Conservation (phyloP, 495 filamentous ascomycete genomes). For the Clohesyomyces aquaticus region DNA sequence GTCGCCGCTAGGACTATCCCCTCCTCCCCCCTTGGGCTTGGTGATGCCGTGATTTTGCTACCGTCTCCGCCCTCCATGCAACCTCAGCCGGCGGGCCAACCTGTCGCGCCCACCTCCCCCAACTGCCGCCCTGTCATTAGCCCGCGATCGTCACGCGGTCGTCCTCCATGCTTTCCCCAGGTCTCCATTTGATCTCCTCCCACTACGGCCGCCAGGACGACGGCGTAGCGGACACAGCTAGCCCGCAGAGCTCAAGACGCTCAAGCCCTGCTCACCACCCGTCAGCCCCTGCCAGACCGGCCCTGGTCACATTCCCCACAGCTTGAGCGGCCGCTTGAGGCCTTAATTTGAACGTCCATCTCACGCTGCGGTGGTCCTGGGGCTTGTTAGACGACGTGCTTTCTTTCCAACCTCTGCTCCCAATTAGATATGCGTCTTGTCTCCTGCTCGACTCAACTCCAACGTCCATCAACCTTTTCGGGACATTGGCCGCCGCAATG, state of each 20-base stretch:
- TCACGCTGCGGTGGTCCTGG: slow-evolving; percentile 24
- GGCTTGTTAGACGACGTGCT: slow-evolving; percentile 3
- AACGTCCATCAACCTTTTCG: slow-evolving; percentile 24
- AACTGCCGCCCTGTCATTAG: slow-evolving; percentile 12
- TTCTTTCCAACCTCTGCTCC: background rate
- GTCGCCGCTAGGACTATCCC: slow-evolving; percentile 1
- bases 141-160: slow-evolving; percentile 22
- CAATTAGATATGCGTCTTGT: slow-evolving; percentile 34
- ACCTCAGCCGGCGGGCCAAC: background rate
- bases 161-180: background rate
- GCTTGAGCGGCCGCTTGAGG: slow-evolving; percentile 34
- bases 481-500: slow-evolving; percentile 50
- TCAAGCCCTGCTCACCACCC: slow-evolving; percentile 25
- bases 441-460: slow-evolving; percentile 7
- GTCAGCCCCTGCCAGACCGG: too few species aligned
- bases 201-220: background rate
- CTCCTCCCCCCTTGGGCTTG: background rate
- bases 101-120: background rate
- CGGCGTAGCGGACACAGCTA: slow-evolving; percentile 23
- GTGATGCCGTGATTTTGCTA: background rate
- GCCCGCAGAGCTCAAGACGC: slow-evolving; percentile 28
- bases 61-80: slow-evolving; percentile 7
- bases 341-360: slow-evolving; percentile 41
- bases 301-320: slow-evolving; percentile 27
- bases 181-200: background rate